Conservation (phyloP, 139 green algal genomes). For the Haematococcus sp. region DNA sequence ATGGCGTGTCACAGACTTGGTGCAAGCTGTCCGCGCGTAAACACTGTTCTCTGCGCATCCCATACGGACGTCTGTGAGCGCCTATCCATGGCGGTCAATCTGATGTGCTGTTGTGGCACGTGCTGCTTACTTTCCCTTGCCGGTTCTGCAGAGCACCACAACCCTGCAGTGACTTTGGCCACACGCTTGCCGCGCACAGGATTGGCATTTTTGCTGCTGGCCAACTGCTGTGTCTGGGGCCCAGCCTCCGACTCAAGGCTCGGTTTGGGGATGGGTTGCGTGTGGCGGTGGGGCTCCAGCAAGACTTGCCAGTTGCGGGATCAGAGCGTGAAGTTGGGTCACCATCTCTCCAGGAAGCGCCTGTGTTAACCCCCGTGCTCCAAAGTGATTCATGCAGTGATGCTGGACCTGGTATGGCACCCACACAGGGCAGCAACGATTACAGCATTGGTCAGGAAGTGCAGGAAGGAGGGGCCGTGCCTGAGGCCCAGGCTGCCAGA, state of each 20-base stretch:
- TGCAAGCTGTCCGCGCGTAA: too few relatives aligned
- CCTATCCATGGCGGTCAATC: too few relatives aligned
- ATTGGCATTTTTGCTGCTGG: conserved; percentile 29
- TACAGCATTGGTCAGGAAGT: not conserved
- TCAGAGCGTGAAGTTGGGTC: not conserved
- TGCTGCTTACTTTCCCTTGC: too few relatives aligned
- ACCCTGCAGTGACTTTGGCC: not conserved
- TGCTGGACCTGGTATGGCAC: not conserved
- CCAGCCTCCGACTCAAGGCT: not conserved
- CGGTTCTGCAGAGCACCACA: not conserved
- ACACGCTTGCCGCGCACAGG: not conserved
- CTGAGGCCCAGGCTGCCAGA: not conserved
- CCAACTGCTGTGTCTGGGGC: conserved; percentile 7
- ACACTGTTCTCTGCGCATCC: too few relatives aligned
- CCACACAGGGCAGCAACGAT: not conserved
- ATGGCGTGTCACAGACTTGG: too few relatives aligned
- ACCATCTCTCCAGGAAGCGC: not conserved
- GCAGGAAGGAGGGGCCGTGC: too few relatives aligned
- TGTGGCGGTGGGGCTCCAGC: not conserved
- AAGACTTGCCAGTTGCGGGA: not conserved
- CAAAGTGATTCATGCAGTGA: not conserved
- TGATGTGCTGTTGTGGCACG: too few relatives aligned
- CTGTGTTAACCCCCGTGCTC: not conserved
- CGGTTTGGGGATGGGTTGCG: conserved; percentile 8
- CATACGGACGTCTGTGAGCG: too few relatives aligned